A percentile compares a stretch with the other conserved stretches of the same genome.
Evolutionary conservation across 176 grass and related monocot species (phyloP).

Genomic region (Phoenix roebelenii): DNA sequence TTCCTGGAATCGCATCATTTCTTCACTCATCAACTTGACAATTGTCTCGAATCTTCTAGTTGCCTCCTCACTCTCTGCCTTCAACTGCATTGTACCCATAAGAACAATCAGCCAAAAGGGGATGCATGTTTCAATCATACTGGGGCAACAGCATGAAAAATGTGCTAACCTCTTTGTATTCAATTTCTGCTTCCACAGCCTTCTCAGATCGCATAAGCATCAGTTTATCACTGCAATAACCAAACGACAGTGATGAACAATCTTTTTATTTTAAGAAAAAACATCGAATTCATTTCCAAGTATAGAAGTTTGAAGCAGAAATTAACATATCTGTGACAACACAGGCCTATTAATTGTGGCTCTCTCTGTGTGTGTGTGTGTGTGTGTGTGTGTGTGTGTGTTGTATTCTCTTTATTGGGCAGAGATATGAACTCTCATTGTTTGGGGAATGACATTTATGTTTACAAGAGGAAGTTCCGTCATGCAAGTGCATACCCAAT

Average conservation of each 20-base stretch:
- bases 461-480: too few species aligned
- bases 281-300: too few species aligned
- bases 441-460: too few species aligned
- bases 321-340: too few species aligned
- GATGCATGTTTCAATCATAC: background rate
- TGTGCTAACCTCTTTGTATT: conserved; percentile 71
- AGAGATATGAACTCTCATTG: too few species aligned
- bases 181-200: conserved; percentile 52
- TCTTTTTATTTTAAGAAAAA: too few species aligned
- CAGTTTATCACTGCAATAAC: conserved; percentile 73
- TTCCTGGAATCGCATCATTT: conserved; percentile 86
- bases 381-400: too few species aligned
- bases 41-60: conserved; percentile 73
- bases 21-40: conserved; percentile 83
- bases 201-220: conserved; percentile 83
- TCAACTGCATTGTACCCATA: conserved; percentile 47
- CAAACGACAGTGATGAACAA: conserved; percentile 3
- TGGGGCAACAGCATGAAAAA: conserved; percentile 4
- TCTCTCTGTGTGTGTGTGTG: too few species aligned
- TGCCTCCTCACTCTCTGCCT: conserved; percentile 78
- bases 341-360: too few species aligned
- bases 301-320: too few species aligned
- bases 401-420: too few species aligned
- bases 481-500: too few species aligned
- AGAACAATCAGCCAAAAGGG: conserved; percentile 20